These are phyloP conservation scores for Metschnikowia lunata DNA, from an alignment of 805 yeast species.

Conservation along the genomic window DNA sequence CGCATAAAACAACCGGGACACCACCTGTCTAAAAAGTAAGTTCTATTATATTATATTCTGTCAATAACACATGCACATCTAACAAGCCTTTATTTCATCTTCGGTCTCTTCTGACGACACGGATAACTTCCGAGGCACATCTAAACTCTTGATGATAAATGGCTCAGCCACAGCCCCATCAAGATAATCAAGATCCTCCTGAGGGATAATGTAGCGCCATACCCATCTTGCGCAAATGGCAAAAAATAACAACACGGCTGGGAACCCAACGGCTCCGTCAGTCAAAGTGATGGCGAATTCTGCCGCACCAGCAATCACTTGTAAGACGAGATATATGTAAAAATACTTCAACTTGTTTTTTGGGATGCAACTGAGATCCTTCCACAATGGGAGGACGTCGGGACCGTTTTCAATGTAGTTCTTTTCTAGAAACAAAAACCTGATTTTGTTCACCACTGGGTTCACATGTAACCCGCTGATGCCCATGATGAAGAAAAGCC, in stretches of 20 bases:
- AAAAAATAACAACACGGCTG: constrained; percentile 74
- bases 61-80: no score
- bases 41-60: no score
- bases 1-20: no score
- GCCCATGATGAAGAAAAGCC: constrained; percentile 92
- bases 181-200: constrained; percentile 53
- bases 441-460: constrained; percentile 56
- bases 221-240: constrained; percentile 54
- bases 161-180: constrained; percentile 65
- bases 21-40: no score
- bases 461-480: constrained; percentile 69
- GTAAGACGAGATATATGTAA: constrained; percentile 50
- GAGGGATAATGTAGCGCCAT: constrained; percentile 61
- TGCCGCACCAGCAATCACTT: constrained; percentile 64
- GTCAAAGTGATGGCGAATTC: constrained; percentile 87
- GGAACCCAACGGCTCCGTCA: constrained; percentile 91
- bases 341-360: constrained; percentile 42
- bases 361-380: constrained; percentile 25
- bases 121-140: constrained; percentile 9
- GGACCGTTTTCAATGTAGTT: constrained; percentile 33
- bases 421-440: constrained; percentile 60
- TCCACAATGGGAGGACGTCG: constrained; percentile 33
- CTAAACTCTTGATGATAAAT: constrained; percentile 46
- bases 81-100: background rate
- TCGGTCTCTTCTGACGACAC: constrained; percentile 2